Base-by-base conservation (phyloP, 305 asterid species). In the Galium porrigens region DNA sequence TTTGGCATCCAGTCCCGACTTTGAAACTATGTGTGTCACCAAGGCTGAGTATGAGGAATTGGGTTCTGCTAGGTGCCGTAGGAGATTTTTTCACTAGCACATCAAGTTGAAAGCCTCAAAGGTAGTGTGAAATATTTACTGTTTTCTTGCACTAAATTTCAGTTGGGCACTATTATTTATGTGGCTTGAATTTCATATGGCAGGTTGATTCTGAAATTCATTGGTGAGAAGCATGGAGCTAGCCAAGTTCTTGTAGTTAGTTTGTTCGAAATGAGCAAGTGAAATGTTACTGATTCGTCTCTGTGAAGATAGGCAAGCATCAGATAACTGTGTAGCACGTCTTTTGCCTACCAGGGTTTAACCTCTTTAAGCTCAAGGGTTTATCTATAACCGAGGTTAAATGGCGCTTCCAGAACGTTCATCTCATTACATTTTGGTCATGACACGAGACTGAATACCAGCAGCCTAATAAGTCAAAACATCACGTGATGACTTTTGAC, bases 31-130 rank as follows among this genome's bases (percentile, higher is more conserved):
- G 96, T 91, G 95, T 61, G 86, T 91, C 64, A 89, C 94, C 63
- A 91, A 87, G 82, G 88, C 90, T 27, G 96, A 91, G 69, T 91
- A 91, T 15, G 98, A 91, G 80, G 98, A 91, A 79, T 78, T 86
- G 63, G 98, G 96, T 67, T 91, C 95, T 58, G 84, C 87, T 15
- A 74, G 96, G 69, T 90, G 96, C 74, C 96, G 76, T 68, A 77
- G 78, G 77, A 83, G 96, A 83, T 90, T 90, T 79, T 86, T 90
- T 69, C 96, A 75, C 82, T 90, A 86, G 77, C 33, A 14, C 58
- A 18, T 54, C 46, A 63, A 63, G 10, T 20, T 42, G n/a, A 46
- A 18, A 39, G 48, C 51, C 18, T 44, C 18, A 44, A 44, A 22
- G 62, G 66, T 46, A 64, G 34, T 53, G 41, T 30, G 5, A 1